phyloP scores from a whole-genome alignment of 345 rosid genomes.

The Clausena lansium region DNA sequence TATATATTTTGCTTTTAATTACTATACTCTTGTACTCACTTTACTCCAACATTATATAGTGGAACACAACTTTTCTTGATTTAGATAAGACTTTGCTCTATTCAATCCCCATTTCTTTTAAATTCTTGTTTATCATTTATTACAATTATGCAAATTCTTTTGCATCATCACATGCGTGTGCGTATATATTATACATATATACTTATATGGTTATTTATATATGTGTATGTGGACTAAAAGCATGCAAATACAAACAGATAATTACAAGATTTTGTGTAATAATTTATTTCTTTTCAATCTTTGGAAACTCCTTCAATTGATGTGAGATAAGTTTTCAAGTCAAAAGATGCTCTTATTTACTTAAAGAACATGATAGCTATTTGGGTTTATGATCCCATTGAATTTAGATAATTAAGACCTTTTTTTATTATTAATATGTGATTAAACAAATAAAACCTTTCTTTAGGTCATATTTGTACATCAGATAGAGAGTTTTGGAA shows the following conservation, averaged over 20 bases:
- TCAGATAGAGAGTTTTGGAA: too few relatives aligned
- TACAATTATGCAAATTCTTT: conserved; percentile 6
- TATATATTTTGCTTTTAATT: conserved; percentile 26
- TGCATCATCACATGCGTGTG: conserved; percentile 12
- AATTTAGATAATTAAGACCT: too few relatives aligned
- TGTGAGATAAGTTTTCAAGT: background rate
- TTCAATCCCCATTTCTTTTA: background rate
- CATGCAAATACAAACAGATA: background rate
- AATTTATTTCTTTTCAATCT: background rate
- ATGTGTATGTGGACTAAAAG: background rate
- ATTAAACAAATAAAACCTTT: too few relatives aligned
- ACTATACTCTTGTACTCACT: conserved; percentile 30
- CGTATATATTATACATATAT: background rate
- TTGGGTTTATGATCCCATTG: too few relatives aligned
- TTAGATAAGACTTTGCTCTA: conserved; percentile 27
- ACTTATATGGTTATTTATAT: background rate
- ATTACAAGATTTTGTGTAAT: background rate
- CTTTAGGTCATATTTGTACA: too few relatives aligned
- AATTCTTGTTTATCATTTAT: background rate
- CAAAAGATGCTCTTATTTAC: background rate
- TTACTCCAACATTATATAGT: conserved; percentile 54
- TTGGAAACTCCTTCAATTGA: background rate
- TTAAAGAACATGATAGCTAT: background rate
- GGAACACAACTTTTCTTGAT: conserved; percentile 47
- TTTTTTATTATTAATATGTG: too few relatives aligned